Conservation (phyloP, 148 eudicot species). For the Agrostemma githago region DNA sequence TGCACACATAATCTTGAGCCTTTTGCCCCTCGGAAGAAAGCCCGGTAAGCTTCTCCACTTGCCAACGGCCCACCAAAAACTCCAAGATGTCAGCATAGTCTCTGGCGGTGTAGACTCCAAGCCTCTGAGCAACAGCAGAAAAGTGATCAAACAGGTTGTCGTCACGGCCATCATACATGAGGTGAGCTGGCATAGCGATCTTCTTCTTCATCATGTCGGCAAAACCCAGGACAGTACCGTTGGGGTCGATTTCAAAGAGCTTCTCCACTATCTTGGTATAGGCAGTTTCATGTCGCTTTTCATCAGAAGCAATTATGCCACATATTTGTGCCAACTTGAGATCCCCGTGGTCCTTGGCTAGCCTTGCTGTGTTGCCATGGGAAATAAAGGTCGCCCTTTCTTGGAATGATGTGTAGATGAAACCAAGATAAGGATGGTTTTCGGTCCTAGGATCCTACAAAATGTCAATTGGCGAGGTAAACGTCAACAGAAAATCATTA, state of each 20-base stretch:
- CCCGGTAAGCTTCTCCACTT: slow-evolving; percentile 43
- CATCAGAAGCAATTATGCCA: slow-evolving; percentile 63
- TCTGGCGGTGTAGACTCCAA: slow-evolving; percentile 59
- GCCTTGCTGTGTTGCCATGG: slow-evolving; percentile 65
- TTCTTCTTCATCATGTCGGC: slow-evolving; percentile 73
- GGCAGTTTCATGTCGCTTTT: slow-evolving; percentile 63
- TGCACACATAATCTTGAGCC: slow-evolving; percentile 39
- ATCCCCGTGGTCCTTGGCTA: slow-evolving; percentile 53
- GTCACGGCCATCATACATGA: slow-evolving; percentile 60
- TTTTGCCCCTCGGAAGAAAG: slow-evolving; percentile 42
- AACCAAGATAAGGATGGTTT: slow-evolving; percentile 62
- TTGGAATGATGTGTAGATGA: slow-evolving; percentile 68
- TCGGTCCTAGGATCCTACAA: slow-evolving; percentile 51
- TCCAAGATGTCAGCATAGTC: slow-evolving; percentile 61
- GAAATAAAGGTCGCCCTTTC: slow-evolving; percentile 62
- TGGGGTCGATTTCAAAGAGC: slow-evolving; percentile 61
- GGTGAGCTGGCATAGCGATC: slow-evolving; percentile 68
- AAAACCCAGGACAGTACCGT: slow-evolving; percentile 46
- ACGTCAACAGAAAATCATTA: neutral
- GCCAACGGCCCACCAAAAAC: slow-evolving; percentile 39
- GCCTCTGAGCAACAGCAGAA: slow-evolving; percentile 62
- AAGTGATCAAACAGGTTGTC: slow-evolving; percentile 51
- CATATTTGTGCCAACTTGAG: slow-evolving; percentile 54
- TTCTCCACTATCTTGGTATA: slow-evolving; percentile 68
- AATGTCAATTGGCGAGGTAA: neutral